These are phyloP conservation scores for Baudoinia panamericana DNA, from an alignment of 495 filamentous ascomycete species.

Conservation along the genomic window DNA sequence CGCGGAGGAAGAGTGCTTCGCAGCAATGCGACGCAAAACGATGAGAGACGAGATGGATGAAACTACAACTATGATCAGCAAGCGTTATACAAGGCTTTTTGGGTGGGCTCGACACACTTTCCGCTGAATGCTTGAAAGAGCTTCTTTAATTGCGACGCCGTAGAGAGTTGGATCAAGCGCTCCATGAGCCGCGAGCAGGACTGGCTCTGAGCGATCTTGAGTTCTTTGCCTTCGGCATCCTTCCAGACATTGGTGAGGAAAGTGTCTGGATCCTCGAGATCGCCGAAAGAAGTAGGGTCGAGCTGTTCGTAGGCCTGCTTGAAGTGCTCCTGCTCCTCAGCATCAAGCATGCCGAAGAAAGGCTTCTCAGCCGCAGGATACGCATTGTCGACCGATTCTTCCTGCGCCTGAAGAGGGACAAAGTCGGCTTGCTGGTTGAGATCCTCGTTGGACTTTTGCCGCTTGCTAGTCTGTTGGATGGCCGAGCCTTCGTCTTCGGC, in stretches of 20 bases:
- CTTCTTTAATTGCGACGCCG: constrained; percentile 64
- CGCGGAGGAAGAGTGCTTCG: constrained; percentile 77
- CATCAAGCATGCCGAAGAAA: constrained; percentile 83
- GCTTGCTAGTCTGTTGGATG: constrained; percentile 14
- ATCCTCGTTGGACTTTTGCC: constrained; percentile 19
- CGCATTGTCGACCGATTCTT: constrained; percentile 12
- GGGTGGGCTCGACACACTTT: too few species aligned
- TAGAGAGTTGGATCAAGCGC: constrained; percentile 70
- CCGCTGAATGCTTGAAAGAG: constrained; percentile 72
- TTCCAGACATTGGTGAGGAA: constrained; percentile 76
- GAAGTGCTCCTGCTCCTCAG: constrained; percentile 91
- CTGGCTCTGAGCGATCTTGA: constrained; percentile 91
- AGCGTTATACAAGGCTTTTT: neutral
- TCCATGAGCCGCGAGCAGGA: constrained; percentile 90
- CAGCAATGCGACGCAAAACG: constrained; percentile 95
- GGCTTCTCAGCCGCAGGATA: constrained; percentile 33
- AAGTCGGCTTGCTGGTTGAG: constrained; percentile 1
- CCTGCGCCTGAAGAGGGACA: neutral
- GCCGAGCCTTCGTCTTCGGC: constrained; percentile 26
- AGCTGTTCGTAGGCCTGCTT: constrained; percentile 74
- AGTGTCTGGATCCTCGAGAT: constrained; percentile 59
- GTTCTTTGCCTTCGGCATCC: constrained; percentile 80
- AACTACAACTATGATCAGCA: constrained; percentile 32
- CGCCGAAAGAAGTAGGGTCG: constrained; percentile 71
- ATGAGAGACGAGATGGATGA: constrained; percentile 78